Evolutionary conservation across 2,329 filamentous ascomycete genomes (phyloP).

Genomic region (Calonectria montana): DNA sequence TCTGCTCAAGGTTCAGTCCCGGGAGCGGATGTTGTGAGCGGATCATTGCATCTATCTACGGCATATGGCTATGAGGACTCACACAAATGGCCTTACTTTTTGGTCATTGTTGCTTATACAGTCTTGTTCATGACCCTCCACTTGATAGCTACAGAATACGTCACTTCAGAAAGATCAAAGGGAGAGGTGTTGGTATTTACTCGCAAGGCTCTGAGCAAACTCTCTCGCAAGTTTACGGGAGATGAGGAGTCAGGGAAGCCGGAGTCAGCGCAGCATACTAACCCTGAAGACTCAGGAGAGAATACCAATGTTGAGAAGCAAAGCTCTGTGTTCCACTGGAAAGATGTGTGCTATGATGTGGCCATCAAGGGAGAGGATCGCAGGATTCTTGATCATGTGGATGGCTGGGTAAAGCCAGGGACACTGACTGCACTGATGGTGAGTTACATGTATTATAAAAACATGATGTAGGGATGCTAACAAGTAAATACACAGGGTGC

Average conservation of each 20-base stretch:
- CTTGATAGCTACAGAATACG: constrained; percentile 10
- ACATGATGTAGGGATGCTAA: constrained; percentile 68
- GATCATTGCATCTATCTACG: constrained; percentile 11
- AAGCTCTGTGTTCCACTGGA: constrained; percentile 71
- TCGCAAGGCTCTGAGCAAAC: constrained; percentile 27
- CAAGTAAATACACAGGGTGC: constrained; percentile 53
- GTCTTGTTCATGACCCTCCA: constrained; percentile 55
- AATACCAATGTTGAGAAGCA: constrained; percentile 25
- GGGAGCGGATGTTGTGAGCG: constrained; percentile 16
- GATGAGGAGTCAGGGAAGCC: constrained; percentile 67
- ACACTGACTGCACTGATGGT: constrained; percentile 77
- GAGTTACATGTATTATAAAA: constrained; percentile 69
- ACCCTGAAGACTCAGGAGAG: neutral
- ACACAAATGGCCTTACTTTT: constrained; percentile 68
- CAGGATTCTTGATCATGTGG: constrained; percentile 74
- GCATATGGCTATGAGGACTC: constrained; percentile 20
- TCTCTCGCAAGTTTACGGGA: constrained; percentile 66
- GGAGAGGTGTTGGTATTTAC: constrained; percentile 24
- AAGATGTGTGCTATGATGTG: constrained; percentile 78
- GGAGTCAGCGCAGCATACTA: neutral
- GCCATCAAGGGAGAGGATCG: constrained; percentile 46
- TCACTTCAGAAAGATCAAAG: constrained; percentile 20
- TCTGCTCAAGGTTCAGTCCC: constrained; percentile 16
- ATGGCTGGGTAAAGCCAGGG: constrained; percentile 79
- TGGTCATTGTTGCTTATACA: constrained; percentile 70